Evolutionary conservation across 495 filamentous ascomycete genomes (phyloP), one percentile per base, ranked within the genome.

Genomic region (Neurospora terricola): DNA sequence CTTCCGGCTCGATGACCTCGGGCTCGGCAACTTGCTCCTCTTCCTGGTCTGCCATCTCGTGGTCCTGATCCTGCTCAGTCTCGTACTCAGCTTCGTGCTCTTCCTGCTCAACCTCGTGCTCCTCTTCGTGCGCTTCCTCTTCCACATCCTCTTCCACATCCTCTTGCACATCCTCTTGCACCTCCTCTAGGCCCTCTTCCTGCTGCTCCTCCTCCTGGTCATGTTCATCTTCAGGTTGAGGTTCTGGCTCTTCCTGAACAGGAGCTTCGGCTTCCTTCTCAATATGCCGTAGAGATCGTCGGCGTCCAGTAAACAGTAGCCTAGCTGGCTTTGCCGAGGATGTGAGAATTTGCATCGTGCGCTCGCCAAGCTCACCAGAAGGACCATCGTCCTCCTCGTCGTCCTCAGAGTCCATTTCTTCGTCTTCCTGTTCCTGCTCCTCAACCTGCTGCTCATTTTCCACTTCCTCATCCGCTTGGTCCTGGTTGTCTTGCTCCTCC

Each of bases 321-420:
- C 54, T 66, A 36, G 54, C 54, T 8, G 54, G 27, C 14, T 66
- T 66, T 66, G 54, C 30, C 14, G 54, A 66, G 7, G 54, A 30
- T 2, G 54, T 34, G 27, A 66, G 54, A 18, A 66, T 66, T 7
- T 66, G 54, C 54, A 66, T 66, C 2, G 54, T 66, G 12, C 54
- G 54, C 27, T 66, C 54, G 6, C 54, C 54, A 34, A 66, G 54
- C 54, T 66, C 54, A 66, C 54, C 27, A 66, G 54, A 66, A 30
- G 54, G 27, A 34, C 54, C 54, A 14, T 66, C 54, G 14, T 66
- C 0, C 7, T 66, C 54, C 14, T 34, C 54, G 7, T 66, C 54
- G 27, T 84, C 73, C 1, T 48, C 39, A 7, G 73, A 37, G 18
- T 38, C 16, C 23, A 73, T 70, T 30, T 77, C 54, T 66, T 66